Conservation (phyloP, 139 green algal species). For the Yamagishiella unicocca region DNA sequence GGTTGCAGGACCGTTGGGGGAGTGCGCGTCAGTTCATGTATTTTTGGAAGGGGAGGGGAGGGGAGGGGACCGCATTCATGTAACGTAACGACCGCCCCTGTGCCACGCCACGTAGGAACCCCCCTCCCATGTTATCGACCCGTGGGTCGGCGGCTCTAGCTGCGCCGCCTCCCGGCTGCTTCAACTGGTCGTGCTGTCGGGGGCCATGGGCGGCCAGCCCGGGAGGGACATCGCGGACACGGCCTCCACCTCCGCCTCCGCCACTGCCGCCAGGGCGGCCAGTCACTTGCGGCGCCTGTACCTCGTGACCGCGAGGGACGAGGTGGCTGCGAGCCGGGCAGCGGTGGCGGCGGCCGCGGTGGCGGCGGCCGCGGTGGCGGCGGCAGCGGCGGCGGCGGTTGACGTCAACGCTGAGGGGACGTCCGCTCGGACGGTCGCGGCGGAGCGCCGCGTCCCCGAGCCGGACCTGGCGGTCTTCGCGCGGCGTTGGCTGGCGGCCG, state of each 20-base stretch:
- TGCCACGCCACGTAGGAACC: too few relatives aligned
- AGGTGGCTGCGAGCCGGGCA: neutral
- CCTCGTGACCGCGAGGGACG: neutral
- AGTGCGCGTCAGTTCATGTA: too few relatives aligned
- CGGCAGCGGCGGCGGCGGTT: neutral
- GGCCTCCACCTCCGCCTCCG: neutral
- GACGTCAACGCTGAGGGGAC: neutral
- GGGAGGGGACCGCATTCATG: too few relatives aligned
- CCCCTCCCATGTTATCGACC: too few relatives aligned
- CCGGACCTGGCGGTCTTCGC: conserved; percentile 31
- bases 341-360: neutral
- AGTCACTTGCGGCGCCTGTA: neutral
- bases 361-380: neutral
- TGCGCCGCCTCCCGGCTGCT: neutral
- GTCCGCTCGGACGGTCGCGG: too few relatives aligned
- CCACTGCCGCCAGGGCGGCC: neutral
- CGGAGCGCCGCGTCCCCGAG: neutral
- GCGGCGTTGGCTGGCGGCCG: conserved; percentile 3
- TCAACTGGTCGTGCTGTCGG: neutral
- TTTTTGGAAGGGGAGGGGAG: too few relatives aligned
- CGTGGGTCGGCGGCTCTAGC: neutral
- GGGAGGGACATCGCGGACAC: neutral
- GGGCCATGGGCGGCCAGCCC: neutral
- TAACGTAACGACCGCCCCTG: too few relatives aligned
- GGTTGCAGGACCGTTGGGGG: too few relatives aligned